Percentiles rank a stretch among this genome's conserved stretches.
Evolutionary conservation across 2,329 filamentous ascomycete genomes (phyloP).

Genomic region (Aspergillus sp.): DNA sequence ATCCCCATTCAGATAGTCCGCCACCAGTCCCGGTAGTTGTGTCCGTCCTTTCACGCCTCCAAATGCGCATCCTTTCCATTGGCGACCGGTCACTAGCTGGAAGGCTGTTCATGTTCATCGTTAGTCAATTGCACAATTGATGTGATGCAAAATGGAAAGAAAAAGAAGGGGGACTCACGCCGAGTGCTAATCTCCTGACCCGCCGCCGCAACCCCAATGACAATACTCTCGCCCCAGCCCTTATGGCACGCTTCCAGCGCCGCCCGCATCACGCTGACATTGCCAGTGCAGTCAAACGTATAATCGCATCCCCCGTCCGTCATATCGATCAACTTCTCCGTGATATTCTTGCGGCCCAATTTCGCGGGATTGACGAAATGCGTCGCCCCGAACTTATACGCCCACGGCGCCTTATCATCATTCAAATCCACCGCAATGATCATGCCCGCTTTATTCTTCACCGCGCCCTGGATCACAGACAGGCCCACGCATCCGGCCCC

Average conservation of each 20-base stretch:
- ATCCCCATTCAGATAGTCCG: slow-evolving; percentile 81
- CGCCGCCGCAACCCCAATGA: slow-evolving; percentile 95
- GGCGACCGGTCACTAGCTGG: slow-evolving; percentile 93
- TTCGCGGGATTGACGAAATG: slow-evolving; percentile 93
- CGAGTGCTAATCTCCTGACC: slow-evolving; percentile 93
- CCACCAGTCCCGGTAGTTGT: slow-evolving; percentile 80
- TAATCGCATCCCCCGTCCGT: slow-evolving; percentile 98
- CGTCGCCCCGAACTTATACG: slow-evolving; percentile 90
- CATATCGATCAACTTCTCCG: slow-evolving; percentile 93
- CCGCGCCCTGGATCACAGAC: slow-evolving; percentile 90
- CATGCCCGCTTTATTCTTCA: slow-evolving; percentile 70
- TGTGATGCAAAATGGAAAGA: too few relatives aligned
- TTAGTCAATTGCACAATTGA: too few relatives aligned
- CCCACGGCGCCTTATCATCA: slow-evolving; percentile 84
- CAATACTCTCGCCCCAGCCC: slow-evolving; percentile 96
- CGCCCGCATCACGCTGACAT: slow-evolving; percentile 91
- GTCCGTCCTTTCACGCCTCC: slow-evolving; percentile 95
- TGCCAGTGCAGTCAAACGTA: slow-evolving; percentile 98
- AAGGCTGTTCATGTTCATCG: slow-evolving; percentile 62
- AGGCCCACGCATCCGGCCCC: slow-evolving; percentile 95
- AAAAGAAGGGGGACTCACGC: slow-evolving; percentile 58
- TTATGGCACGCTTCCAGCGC: slow-evolving; percentile 98
- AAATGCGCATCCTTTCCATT: slow-evolving; percentile 96
- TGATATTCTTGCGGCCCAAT: slow-evolving; percentile 71
- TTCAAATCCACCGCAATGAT: slow-evolving; percentile 75